Base-by-base conservation (phyloP, 2,329 filamentous ascomycete species). In the Colletotrichum sp. region DNA sequence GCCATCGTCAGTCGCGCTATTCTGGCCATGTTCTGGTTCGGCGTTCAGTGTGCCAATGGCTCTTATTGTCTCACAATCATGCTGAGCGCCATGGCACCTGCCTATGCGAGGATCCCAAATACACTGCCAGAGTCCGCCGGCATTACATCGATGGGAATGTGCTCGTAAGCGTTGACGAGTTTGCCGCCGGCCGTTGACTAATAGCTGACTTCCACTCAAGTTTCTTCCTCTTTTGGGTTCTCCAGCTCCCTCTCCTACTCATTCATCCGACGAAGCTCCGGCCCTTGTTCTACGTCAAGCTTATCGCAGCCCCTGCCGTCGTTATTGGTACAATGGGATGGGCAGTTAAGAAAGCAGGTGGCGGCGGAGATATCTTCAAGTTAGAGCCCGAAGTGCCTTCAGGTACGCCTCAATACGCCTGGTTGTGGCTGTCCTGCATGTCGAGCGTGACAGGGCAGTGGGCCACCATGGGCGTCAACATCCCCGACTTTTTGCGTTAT, bases 181-280 rank as follows among this genome's bases (percentile, higher is more conserved):
- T 15, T 55, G 36, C 25, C n/a, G 16, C 27, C n/a, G 7, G 22
- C 32, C n/a, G 22, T 18, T 18, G 32, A 22, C 43, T 22, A 13
- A 3, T 2, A 18, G 32, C 64, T 75, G 18, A 75, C 56, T 4
- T 60, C 12, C 74, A 3, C 8, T 6, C 13, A 89, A 89, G 15
- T 87, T 93, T 86, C 78, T 88, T 93, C 76, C 78, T 93, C n/a
- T 91, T 91, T 80, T 91, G 89, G 88, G 80, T 88, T 0, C 79
- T 90, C 2, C 89, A 91, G 79, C 82, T 91, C 15, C 90, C 84
- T 76, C 82, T 92, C 56, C 80, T 92, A 10, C 82, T 90, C 70
- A 91, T 92, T 76, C 90, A 89, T 36, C 88, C 89, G 2, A 88
- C 89, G 69, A 87, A 86, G 66, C 84, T 93, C 18, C 84, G 88